Percentiles rank a stretch among this genome's conserved stretches.
phyloP scores from a whole-genome alignment of 2,329 filamentous ascomycete species.

The Ambrosiella cleistominuta region DNA sequence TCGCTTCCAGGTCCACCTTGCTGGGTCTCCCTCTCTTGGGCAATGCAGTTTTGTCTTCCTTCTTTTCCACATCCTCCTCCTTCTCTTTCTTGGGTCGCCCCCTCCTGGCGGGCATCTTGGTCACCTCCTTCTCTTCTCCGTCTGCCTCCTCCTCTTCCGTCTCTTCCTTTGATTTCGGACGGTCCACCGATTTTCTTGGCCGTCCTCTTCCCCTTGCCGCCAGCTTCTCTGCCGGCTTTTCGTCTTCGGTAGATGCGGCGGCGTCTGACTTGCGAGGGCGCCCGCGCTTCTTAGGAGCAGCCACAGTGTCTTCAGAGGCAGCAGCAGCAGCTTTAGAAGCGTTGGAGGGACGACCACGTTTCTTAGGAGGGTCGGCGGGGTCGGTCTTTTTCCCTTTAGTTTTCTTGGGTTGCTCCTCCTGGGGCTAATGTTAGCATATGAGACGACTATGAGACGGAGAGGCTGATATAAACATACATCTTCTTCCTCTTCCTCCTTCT shows the following conservation, averaged over 20 bases:
- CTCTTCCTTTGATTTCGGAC: not conserved
- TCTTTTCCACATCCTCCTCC: not conserved
- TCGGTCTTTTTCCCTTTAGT: not conserved
- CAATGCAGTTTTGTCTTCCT: not conserved
- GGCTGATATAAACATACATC: conserved; percentile 14
- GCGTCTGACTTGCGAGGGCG: conserved; percentile 1
- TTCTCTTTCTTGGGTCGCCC: not conserved
- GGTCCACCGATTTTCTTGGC: conserved; percentile 16
- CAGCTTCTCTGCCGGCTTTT: not conserved
- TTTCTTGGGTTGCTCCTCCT: conserved; percentile 9
- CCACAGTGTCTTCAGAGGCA: conserved; percentile 3
- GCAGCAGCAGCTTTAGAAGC: conserved; percentile 1
- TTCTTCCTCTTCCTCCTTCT: conserved; percentile 20
- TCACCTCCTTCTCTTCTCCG: conserved; percentile 13
- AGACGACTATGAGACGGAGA: not conserved
- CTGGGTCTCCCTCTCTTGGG: not conserved
- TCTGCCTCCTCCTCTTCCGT: not conserved
- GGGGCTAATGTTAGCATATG: not conserved
- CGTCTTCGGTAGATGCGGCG: not conserved
- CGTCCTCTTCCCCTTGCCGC: conserved; percentile 6
- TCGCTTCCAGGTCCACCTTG: not conserved
- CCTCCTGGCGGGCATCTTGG: not conserved
- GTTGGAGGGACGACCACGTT: conserved; percentile 9
- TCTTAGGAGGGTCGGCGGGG: conserved; percentile 5
- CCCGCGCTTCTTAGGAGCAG: conserved; percentile 6